Evolutionary conservation across 352 stramenopile species (phyloP).

Genomic region (Phytophthora citrophthora): DNA sequence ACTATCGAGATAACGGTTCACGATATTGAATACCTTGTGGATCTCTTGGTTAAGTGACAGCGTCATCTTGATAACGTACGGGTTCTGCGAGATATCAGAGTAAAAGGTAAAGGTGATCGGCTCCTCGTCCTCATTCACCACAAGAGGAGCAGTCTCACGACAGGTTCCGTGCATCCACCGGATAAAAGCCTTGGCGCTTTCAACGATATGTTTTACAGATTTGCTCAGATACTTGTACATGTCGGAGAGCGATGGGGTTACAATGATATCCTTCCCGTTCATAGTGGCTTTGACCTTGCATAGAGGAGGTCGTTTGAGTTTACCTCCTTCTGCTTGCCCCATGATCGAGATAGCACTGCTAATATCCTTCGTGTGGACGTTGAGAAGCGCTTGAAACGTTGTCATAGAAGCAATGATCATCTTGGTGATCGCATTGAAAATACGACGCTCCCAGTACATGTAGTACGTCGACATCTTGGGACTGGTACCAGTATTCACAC

Average conservation of each 20-base stretch:
- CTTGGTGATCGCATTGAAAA: constrained; percentile 97
- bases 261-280: constrained; percentile 95
- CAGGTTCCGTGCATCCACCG: constrained; percentile 97
- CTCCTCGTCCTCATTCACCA: constrained; percentile 94
- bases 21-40: constrained; percentile 94
- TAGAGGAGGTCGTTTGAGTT: constrained; percentile 86
- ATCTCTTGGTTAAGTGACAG: constrained; percentile 94
- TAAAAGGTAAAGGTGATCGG: constrained; percentile 95
- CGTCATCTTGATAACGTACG: constrained; percentile 96
- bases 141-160: constrained; percentile 86
- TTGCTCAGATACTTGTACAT: constrained; percentile 97
- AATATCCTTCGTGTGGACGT: constrained; percentile 89
- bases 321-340: constrained; percentile 64
- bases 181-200: constrained; percentile 94
- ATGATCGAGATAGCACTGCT: constrained; percentile 52
- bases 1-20: constrained; percentile 94
- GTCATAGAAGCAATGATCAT: constrained; percentile 97
- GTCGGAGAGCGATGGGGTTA: constrained; percentile 93
- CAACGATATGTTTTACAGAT: constrained; percentile 94
- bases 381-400: constrained; percentile 93
- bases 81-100: constrained; percentile 95
- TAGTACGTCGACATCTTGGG: constrained; percentile 95
- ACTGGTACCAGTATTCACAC: constrained; percentile 92
- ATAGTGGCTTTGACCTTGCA: constrained; percentile 95
- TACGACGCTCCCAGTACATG: constrained; percentile 96